A percentile compares a stretch with the other conserved stretches of the same genome.
Conservation (phyloP, 495 filamentous ascomycete genomes). For the Xanthoparmelia taractica region DNA sequence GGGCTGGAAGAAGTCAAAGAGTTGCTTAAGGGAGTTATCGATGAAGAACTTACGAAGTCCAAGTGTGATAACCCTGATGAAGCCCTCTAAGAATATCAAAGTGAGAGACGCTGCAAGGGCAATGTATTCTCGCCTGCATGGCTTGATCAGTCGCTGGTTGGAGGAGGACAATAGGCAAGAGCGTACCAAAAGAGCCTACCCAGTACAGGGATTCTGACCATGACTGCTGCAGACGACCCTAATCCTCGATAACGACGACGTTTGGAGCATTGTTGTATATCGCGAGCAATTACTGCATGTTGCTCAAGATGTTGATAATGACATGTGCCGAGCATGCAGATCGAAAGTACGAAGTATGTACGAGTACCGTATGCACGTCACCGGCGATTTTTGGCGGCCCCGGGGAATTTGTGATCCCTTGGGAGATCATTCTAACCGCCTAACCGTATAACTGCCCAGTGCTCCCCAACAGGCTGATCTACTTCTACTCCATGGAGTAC, state of each 20-base stretch:
- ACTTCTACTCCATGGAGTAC: no score
- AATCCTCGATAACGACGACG: not conserved
- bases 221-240: slow-evolving; percentile 27
- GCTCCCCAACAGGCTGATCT: no score
- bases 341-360: no score
- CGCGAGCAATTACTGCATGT: slow-evolving; percentile 10
- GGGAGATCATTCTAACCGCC: not conserved
- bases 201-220: slow-evolving; percentile 74
- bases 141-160: not conserved
- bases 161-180: not conserved
- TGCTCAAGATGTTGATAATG: not conserved
- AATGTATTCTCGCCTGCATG: slow-evolving; percentile 66
- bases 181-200: slow-evolving; percentile 68
- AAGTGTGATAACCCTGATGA: slow-evolving; percentile 83
- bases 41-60: slow-evolving; percentile 62
- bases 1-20: slow-evolving; percentile 44
- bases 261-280: not conserved
- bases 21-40: not conserved
- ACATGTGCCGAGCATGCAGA: not conserved
- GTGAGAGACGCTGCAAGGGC: slow-evolving; percentile 75
- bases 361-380: not conserved
- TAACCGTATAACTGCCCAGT: no score
- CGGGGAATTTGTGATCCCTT: not conserved
- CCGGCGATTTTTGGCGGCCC: not conserved
- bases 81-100: slow-evolving; percentile 68